Conservation (phyloP, 495 filamentous ascomycete species). For the Aspergillus nanangensis region DNA sequence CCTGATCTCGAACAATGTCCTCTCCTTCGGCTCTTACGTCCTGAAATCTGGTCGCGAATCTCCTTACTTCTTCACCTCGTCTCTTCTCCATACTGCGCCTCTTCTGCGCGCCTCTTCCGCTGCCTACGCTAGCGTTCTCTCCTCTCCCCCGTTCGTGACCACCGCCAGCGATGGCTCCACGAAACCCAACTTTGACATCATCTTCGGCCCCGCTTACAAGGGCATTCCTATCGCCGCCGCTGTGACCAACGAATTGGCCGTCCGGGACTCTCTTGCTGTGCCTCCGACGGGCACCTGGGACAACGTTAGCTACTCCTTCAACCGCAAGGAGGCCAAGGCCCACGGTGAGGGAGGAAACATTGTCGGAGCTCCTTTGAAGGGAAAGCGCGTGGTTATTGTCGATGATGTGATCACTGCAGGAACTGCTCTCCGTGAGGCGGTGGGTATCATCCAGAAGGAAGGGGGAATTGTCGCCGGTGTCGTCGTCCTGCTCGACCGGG, state of each 20-base stretch:
- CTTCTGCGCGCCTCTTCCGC: conserved; percentile 68
- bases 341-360: conserved; percentile 93
- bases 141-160: conserved; percentile 37
- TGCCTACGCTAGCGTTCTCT: conserved; percentile 76
- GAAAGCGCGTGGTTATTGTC: conserved; percentile 80
- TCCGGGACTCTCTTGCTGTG: conserved; percentile 47
- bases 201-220: conserved; percentile 86
- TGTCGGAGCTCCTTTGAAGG: conserved; percentile 78
- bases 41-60: conserved; percentile 90
- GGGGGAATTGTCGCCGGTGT: conserved; percentile 82
- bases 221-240: conserved; percentile 82
- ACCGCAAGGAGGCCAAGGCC: conserved; percentile 91
- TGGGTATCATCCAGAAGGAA: conserved; percentile 73
- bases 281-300: conserved; percentile 33
- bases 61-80: conserved; percentile 98
- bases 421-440: conserved; percentile 86
- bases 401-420: conserved; percentile 97
- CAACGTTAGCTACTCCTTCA: conserved; percentile 73
- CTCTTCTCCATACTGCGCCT: conserved; percentile 72
- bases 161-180: conserved; percentile 27
- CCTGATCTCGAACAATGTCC: conserved; percentile 66
- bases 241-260: conserved; percentile 63
- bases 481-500: conserved; percentile 80
- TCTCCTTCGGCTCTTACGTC: conserved; percentile 84
- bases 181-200: conserved; percentile 33